A percentile compares a stretch with the other conserved stretches of the same genome.
These are phyloP conservation scores for Collariella sp. DNA, from an alignment of 495 filamentous ascomycete species.

Conservation along the genomic window DNA sequence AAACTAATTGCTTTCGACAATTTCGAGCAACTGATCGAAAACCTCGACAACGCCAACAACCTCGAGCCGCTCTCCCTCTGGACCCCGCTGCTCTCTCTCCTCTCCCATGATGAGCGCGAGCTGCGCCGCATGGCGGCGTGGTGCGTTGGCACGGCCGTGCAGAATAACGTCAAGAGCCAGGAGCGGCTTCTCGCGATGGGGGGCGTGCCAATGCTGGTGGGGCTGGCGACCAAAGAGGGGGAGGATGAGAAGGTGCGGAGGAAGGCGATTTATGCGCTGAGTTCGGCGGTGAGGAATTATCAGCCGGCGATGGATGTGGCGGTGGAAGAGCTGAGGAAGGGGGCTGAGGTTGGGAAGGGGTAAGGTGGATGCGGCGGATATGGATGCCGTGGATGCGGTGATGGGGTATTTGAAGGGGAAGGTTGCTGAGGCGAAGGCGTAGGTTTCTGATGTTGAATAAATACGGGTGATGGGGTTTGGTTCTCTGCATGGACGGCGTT, in stretches of 20 bases:
- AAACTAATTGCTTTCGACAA: constrained; percentile 90
- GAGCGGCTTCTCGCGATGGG: constrained; percentile 64
- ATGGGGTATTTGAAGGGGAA: constrained; percentile 58
- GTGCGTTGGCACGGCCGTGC: constrained; percentile 89
- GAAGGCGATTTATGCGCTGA: constrained; percentile 83
- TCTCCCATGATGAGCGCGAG: constrained; percentile 59
- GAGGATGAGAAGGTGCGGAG: constrained; percentile 57
- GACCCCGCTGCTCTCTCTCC: constrained; percentile 62
- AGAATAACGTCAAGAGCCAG: constrained; percentile 84
- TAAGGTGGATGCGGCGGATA: constrained; percentile 64
- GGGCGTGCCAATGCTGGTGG: constrained; percentile 59
- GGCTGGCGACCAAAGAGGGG: constrained; percentile 48
- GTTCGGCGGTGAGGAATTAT: constrained; percentile 74
- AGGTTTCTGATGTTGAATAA: background rate
- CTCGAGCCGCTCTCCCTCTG: constrained; percentile 68
- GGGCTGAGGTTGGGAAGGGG: constrained; percentile 35
- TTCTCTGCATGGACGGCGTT: constrained; percentile 32
- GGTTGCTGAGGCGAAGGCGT: constrained; percentile 19
- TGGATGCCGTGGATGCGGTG: constrained; percentile 71
- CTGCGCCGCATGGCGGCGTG: constrained; percentile 77
- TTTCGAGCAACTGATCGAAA: constrained; percentile 86
- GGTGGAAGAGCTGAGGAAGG: constrained; percentile 51
- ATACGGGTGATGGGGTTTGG: background rate
- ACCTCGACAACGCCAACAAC: constrained; percentile 93
- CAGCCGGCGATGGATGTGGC: constrained; percentile 64